These are phyloP conservation scores for Casuarina glauca DNA, from an alignment of 306 rosid genomes.

Conservation along the genomic window DNA sequence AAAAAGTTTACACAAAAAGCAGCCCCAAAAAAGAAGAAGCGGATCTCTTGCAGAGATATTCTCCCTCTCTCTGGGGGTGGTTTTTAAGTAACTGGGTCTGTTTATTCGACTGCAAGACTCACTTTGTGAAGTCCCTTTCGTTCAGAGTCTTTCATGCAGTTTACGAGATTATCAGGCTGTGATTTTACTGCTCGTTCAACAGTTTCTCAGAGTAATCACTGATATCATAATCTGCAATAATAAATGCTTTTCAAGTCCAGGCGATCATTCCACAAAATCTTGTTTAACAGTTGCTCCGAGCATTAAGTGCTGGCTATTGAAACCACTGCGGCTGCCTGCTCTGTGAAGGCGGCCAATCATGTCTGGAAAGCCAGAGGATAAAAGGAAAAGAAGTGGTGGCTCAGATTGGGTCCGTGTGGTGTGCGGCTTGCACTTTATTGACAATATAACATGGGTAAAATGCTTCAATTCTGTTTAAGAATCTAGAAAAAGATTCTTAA, in stretches of 20 bases:
- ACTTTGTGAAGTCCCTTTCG: too few relatives aligned
- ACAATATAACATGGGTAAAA: background rate
- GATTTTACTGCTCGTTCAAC: too few relatives aligned
- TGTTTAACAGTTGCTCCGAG: too few relatives aligned
- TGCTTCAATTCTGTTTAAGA: too few relatives aligned
- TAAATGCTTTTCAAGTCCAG: too few relatives aligned
- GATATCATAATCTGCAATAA: too few relatives aligned
- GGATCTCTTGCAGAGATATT: background rate
- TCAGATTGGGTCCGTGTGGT: background rate
- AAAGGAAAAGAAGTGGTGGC: background rate
- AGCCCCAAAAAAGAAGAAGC: background rate
- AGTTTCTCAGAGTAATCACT: too few relatives aligned
- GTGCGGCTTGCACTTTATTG: background rate
- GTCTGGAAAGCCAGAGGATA: background rate
- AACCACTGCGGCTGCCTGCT: background rate
- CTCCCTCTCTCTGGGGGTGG: background rate
- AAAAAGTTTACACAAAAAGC: constrained; percentile 1
- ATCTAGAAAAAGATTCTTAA: too few relatives aligned
- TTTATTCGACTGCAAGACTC: too few relatives aligned
- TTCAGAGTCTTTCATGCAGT: too few relatives aligned
- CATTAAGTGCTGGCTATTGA: background rate
- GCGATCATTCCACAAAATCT: too few relatives aligned
- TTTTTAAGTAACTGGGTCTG: background rate
- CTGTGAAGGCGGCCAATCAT: constrained; percentile 6
- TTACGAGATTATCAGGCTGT: too few relatives aligned